Percentiles rank a stretch among this genome's conserved stretches.
Conservation (phyloP, 78 protist genomes). For the Dictyostelium firmibasis region DNA sequence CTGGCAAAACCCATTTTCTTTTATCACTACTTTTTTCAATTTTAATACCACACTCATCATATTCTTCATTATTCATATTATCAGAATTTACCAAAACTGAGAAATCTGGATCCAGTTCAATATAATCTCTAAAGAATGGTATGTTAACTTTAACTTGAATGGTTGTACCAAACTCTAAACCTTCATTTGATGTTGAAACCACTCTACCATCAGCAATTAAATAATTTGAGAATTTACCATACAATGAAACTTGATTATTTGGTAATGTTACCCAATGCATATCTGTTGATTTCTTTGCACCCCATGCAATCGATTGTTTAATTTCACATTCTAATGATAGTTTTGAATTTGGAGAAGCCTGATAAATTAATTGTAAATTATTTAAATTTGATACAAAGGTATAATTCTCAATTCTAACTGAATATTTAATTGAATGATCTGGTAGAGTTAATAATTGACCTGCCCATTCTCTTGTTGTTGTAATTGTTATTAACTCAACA, state of each 20-base stretch:
- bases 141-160: conserved; percentile 6
- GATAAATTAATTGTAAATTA: background rate
- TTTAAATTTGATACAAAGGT: background rate
- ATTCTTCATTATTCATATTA: background rate
- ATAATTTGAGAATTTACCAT: conserved; percentile 34
- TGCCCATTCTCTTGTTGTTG: background rate
- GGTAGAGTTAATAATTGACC: background rate
- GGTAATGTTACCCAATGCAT: conserved; percentile 51
- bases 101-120: conserved; percentile 1
- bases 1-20: conserved; percentile 41
- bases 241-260: conserved; percentile 4
- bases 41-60: background rate
- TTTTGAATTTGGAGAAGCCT: background rate
- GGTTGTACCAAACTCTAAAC: background rate
- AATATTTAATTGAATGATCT: background rate
- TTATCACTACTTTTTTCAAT: background rate
- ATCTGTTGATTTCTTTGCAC: conserved; percentile 6
- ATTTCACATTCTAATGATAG: background rate
- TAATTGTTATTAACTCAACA: background rate
- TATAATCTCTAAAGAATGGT: background rate
- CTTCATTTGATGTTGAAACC: conserved; percentile 5
- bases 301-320: background rate
- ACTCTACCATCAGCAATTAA: conserved; percentile 9
- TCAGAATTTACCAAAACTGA: background rate
- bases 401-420: conserved; percentile 14